Base-by-base conservation (phyloP, 1,284 basidiomycete genomes). In the Malassezia dermatis region DNA sequence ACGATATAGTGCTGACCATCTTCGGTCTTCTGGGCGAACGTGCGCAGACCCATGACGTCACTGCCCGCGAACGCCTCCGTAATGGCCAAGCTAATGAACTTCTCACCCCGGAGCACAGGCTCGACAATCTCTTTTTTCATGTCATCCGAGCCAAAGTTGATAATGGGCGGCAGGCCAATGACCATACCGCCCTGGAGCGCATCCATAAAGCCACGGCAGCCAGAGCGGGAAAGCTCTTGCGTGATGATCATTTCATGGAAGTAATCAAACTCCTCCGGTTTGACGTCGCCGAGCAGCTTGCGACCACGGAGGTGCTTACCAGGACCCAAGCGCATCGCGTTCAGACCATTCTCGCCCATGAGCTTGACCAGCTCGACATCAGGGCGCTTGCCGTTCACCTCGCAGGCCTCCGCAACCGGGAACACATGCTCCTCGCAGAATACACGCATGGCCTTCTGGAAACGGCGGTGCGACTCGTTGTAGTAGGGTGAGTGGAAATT, bases 11-110 rank as follows among this genome's bases (percentile, higher is more conserved):
- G 74, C 63, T 86, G 76, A 32, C 88, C 89, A 67, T 91, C 89
- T 57, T 85, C 82, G 32, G 81, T 84, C 75, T 89, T 86, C 44
- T 79, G 82, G 8, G 91, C 91, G 4, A 83, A 86, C 8, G 86
- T 89, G 71, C 84, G 59, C 24, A 77, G 59, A 31, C 76, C 76
- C 52, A 76, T 75, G 27, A 95, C 88, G 70, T 93, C 89, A 60
- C 86, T 88, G 5, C 90, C 90, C 3, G 90, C 91, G 65, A 87
- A 88, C 0, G 91, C 89, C 75, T 88, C 86, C n/a, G 83, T 81
- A 59, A 95, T 86, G 28, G 90, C 90, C 49, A 96, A 79, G 62
- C 83, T 77, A 67, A 81, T 81, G 56, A 88, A 89, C 75, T 89
- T 91, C 75, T 85, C 85, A 19, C 84, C 89, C 10, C 80, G 77